Conservation (phyloP, 345 rosid species). For the Eucalyptus regnans region DNA sequence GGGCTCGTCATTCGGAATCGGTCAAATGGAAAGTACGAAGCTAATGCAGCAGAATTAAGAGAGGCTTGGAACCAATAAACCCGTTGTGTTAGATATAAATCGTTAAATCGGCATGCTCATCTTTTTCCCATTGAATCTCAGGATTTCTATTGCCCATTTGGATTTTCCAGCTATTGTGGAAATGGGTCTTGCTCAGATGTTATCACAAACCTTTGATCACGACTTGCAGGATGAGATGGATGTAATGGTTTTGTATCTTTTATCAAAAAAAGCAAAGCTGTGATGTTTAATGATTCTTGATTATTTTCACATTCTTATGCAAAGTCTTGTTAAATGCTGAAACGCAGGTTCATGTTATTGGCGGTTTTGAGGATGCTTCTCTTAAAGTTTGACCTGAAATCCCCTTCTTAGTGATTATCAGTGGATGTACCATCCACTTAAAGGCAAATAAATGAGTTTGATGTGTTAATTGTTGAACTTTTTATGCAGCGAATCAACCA, state of each 20-base stretch:
- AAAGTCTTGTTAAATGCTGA: not conserved
- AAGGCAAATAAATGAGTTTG: constrained; percentile 3
- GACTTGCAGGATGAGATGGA: constrained; percentile 39
- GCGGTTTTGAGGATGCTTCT: constrained; percentile 66
- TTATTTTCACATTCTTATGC: not conserved
- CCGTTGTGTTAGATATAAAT: not conserved
- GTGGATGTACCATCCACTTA: not conserved
- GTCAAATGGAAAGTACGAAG: constrained; percentile 55
- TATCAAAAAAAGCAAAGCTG: not conserved
- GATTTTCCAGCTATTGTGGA: constrained; percentile 61
- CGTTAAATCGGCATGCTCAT: not conserved
- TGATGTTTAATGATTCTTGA: not conserved
- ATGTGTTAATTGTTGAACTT: not conserved
- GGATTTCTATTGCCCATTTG: constrained; percentile 83
- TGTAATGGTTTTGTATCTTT: constrained; percentile 19
- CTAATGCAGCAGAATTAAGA: not conserved
- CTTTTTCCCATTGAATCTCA: constrained; percentile 10
- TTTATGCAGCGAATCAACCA: constrained; percentile 40
- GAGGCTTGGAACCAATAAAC: not conserved
- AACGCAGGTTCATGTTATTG: constrained; percentile 80
- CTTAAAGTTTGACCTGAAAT: constrained; percentile 29
- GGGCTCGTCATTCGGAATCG: constrained; percentile 68
- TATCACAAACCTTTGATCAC: constrained; percentile 28
- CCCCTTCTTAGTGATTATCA: constrained; percentile 3
- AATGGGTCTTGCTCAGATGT: constrained; percentile 60